These are phyloP conservation scores for Lumnitzera littorea DNA, from an alignment of 345 rosid genomes.

Conservation along the genomic window DNA sequence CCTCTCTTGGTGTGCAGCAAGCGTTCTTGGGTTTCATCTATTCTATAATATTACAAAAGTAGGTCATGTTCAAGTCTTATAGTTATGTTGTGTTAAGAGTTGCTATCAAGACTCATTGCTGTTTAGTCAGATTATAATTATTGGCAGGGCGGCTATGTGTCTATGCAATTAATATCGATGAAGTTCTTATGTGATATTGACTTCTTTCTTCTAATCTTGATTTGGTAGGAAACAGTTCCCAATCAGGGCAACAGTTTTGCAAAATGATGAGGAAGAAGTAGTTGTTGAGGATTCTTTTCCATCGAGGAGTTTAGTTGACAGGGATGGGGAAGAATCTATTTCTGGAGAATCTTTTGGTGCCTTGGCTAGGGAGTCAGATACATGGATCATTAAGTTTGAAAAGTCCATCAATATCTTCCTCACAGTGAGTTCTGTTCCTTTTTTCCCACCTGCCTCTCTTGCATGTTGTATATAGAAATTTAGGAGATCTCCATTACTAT, in stretches of 20 bases:
- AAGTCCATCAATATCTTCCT: constrained; percentile 75
- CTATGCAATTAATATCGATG: not conserved
- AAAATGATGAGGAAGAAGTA: constrained; percentile 68
- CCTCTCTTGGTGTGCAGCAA: no score
- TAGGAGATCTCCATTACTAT: no score
- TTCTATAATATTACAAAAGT: no score
- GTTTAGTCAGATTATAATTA: no score
- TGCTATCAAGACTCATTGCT: no score
- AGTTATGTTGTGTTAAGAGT: no score
- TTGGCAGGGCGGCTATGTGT: not conserved
- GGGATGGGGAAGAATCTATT: constrained; percentile 13
- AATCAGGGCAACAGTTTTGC: constrained; percentile 49
- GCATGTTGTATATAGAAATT: no score
- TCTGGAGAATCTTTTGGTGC: constrained; percentile 21
- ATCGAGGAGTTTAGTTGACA: constrained; percentile 29
- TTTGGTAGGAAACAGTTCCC: constrained; percentile 29
- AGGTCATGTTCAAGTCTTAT: no score
- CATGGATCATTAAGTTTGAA: constrained; percentile 63
- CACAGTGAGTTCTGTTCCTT: constrained; percentile 34
- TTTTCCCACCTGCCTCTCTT: not conserved
- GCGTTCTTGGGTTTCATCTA: no score
- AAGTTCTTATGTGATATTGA: not conserved
- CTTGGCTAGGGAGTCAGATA: constrained; percentile 32
- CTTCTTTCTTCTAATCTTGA: not conserved
- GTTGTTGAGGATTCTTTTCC: constrained; percentile 60